A percentile compares a stretch with the other conserved stretches of the same genome.
phyloP scores from a whole-genome alignment of 75 land plant species.

The Larix kaempferi region DNA sequence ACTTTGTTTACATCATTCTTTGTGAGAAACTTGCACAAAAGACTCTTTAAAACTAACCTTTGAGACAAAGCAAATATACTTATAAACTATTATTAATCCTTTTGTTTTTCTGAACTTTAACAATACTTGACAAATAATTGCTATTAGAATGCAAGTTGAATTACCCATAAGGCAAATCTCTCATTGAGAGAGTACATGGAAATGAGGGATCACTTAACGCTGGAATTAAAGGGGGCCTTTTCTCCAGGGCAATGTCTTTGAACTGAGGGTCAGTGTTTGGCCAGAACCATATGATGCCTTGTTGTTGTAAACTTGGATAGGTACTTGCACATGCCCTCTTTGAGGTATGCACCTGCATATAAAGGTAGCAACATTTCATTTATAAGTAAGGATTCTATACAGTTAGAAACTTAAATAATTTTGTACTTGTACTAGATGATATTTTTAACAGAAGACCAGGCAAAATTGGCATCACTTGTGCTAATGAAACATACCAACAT shows the following conservation, averaged over 20 bases:
- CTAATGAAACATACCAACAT: background rate
- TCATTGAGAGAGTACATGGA: slow-evolving; percentile 19
- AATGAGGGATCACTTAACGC: slow-evolving; percentile 56
- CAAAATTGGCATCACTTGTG: background rate
- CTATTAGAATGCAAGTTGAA: background rate
- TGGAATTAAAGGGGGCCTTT: slow-evolving; percentile 51
- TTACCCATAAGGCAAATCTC: slow-evolving; percentile 72
- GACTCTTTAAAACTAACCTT: background rate
- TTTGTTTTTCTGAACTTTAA: background rate
- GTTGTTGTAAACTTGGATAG: slow-evolving; percentile 67
- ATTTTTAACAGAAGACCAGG: background rate
- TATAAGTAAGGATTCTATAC: background rate
- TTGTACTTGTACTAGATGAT: background rate
- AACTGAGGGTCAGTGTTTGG: slow-evolving; percentile 38
- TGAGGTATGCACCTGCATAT: slow-evolving; percentile 52
- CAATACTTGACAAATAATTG: background rate
- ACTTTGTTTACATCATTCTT: background rate
- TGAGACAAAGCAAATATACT: background rate
- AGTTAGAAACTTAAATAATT: too few species aligned
- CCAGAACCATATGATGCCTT: slow-evolving; percentile 84
- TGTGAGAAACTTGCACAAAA: background rate
- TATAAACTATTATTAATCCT: background rate
- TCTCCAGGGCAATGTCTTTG: slow-evolving; percentile 39
- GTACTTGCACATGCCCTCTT: slow-evolving; percentile 62
- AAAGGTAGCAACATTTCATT: background rate